These are phyloP conservation scores for Rosa hybrid DNA, from an alignment of 331 rosid genomes.

Conservation along the genomic window DNA sequence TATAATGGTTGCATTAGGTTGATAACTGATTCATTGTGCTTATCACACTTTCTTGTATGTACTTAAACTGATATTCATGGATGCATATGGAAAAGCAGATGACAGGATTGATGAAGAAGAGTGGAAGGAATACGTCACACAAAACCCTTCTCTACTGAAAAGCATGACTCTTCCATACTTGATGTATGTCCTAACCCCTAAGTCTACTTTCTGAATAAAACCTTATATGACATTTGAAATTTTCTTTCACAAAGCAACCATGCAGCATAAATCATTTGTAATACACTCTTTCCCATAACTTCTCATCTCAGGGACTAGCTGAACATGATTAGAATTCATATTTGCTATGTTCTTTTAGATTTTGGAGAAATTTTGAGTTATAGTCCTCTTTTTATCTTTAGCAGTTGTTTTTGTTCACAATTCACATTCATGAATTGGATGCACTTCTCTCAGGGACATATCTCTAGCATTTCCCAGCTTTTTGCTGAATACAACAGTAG, in stretches of 20 bases:
- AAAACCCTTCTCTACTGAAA: constrained; percentile 24
- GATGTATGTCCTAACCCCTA: constrained; percentile 11
- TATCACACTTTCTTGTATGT: no score
- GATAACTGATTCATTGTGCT: no score
- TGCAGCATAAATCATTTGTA: no score
- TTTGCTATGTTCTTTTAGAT: no score
- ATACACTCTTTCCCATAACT: no score
- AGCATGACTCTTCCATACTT: constrained; percentile 34
- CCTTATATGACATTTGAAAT: background rate
- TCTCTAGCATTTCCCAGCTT: constrained; percentile 64
- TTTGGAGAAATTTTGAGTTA: background rate
- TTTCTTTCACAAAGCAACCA: background rate
- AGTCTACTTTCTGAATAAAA: background rate
- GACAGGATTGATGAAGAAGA: no score
- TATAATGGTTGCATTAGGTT: no score
- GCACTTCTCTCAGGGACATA: constrained; percentile 46
- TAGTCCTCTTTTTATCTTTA: no score
- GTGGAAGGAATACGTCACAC: no score
- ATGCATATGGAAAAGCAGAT: no score
- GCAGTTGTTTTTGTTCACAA: background rate
- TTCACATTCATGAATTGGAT: background rate
- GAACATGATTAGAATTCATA: background rate
- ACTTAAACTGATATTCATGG: no score
- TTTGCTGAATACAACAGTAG: constrained; percentile 33
- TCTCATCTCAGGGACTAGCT: no score